Evolutionary conservation across 768 basidiomycete species (phyloP), one percentile per base, ranked within the genome.

Genomic region (Agrocybe chaxingu): DNA sequence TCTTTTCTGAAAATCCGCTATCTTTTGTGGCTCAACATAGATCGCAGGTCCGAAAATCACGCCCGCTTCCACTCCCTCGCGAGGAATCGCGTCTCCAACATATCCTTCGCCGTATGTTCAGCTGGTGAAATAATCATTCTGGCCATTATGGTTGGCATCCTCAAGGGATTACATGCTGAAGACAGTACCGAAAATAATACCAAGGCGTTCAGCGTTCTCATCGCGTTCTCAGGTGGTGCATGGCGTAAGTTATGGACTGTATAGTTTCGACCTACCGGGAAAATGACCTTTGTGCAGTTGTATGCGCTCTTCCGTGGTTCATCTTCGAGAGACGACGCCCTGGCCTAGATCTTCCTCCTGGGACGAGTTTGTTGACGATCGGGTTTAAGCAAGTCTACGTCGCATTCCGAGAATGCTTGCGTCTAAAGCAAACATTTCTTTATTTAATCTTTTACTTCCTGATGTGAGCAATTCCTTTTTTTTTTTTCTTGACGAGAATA

Each of bases 381-480:
- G 87, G 87, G 4, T 81, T 86, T 63, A 81, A 78, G 58, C 87
- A 89, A 62, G 77, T 80, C 3, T 80, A 79, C 55, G 70, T 77
- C 16, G 85, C 85, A 4, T 65, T 86, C 16, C 68, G 74, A 31
- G 84, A 88, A 63, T 86, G 86, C 58, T 65, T 84, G 66, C 75
- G 75, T 35, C 69, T 87, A 48, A 87, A 84, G 57, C 86, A 89
- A 56, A 88, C 84, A 0, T 88, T 87, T 60, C 60, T 87, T 31
- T 88, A 89, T 60, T 75, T 89, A 1, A 70, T 86, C 5, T 87
- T 87, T 57, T 89, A 87, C 65, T 88, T 89, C 64, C 71, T 89
- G 24, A 87, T 89, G 84, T 84, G 57, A 48, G 82, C 69, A 9
- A 3, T 16, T 3, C 3, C 5, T 1, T 3, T 24, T 3, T 45